These are phyloP conservation scores for Nissolia schottii DNA, from an alignment of 306 rosid genomes.

Conservation along the genomic window DNA sequence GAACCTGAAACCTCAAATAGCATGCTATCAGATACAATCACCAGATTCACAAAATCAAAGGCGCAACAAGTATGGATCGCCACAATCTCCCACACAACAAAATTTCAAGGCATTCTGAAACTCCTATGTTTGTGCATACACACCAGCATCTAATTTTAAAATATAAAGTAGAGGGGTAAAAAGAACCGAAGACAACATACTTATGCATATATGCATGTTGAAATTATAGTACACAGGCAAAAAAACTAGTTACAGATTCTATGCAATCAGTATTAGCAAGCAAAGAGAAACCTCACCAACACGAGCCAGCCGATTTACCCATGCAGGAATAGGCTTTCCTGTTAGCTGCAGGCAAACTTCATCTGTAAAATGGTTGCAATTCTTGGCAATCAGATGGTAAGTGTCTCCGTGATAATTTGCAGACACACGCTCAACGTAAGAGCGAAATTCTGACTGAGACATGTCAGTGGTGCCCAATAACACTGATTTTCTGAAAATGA, in stretches of 20 bases:
- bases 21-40: conserved; percentile 24
- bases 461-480: conserved; percentile 74
- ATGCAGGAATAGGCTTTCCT: conserved; percentile 85
- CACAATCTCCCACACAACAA: background rate
- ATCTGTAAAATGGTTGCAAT: conserved; percentile 93
- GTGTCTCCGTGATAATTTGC: conserved; percentile 82
- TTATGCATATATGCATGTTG: background rate
- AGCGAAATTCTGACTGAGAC: conserved; percentile 58
- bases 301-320: conserved; percentile 94
- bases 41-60: background rate
- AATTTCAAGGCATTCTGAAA: conserved; percentile 3
- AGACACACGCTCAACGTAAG: conserved; percentile 81
- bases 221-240: background rate
- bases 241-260: background rate
- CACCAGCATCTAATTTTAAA: background rate
- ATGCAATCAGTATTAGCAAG: background rate
- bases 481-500: conserved; percentile 76
- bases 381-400: conserved; percentile 89
- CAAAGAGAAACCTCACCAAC: conserved; percentile 60
- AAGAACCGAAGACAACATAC: background rate
- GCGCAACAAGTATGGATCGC: background rate
- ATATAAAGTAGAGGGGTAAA: background rate
- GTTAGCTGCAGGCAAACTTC: conserved; percentile 80
- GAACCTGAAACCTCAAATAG: conserved; percentile 74
- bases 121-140: background rate